Evolutionary conservation across 1,139 yeast species (phyloP).

Genomic region (Scheffersomyces segobiensis): DNA sequence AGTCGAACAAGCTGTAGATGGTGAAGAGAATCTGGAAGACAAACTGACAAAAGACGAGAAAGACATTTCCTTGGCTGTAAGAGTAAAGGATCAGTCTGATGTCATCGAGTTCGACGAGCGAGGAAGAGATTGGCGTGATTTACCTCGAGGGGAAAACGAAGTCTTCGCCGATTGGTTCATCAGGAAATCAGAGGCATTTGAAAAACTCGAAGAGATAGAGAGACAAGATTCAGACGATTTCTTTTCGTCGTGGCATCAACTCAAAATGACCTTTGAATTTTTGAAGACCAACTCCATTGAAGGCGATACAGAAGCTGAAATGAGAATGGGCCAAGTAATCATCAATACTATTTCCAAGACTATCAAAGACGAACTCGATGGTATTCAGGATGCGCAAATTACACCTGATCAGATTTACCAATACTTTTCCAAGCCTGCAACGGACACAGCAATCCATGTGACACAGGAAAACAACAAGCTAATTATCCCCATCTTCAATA

Average conservation of each 20-base stretch:
- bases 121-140: constrained; percentile 71
- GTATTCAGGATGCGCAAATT: constrained; percentile 22
- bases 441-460: constrained; percentile 23
- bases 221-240: constrained; percentile 25
- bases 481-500: constrained; percentile 43
- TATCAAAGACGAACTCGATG: constrained; percentile 35
- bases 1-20: constrained; percentile 9
- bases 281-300: constrained; percentile 26
- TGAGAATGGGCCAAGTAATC: constrained; percentile 39
- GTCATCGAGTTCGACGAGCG: constrained; percentile 52
- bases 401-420: constrained; percentile 54
- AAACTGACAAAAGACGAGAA: constrained; percentile 7
- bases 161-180: constrained; percentile 21
- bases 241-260: constrained; percentile 31
- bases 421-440: constrained; percentile 39
- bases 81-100: constrained; percentile 24
- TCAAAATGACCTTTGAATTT: constrained; percentile 29
- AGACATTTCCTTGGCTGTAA: constrained; percentile 30
- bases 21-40: constrained; percentile 8
- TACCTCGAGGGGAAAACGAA: constrained; percentile 58
- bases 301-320: constrained; percentile 26
- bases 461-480: constrained; percentile 29
- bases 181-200: constrained; percentile 15
- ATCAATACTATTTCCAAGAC: constrained; percentile 54
- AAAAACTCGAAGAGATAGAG: constrained; percentile 16